phyloP scores from a whole-genome alignment of 306 rosid genomes.

The Neltuma alba region DNA sequence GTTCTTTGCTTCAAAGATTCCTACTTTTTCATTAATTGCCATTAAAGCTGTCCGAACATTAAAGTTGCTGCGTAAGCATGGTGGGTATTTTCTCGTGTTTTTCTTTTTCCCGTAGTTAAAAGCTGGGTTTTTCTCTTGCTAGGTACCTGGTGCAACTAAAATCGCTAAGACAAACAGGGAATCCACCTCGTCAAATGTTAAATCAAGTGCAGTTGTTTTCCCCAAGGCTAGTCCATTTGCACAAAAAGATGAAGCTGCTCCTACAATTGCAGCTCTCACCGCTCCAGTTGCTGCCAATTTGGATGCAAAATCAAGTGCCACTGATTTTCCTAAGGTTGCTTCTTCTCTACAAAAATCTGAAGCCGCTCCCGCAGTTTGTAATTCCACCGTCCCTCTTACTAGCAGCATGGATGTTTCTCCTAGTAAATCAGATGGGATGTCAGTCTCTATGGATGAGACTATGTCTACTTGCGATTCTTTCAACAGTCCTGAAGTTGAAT shows the following conservation, averaged over 20 bases:
- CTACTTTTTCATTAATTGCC: neutral
- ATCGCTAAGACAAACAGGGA: slow-evolving; percentile 72
- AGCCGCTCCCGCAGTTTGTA: slow-evolving; percentile 32
- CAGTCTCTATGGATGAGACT: slow-evolving; percentile 82
- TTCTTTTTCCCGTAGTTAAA: slow-evolving; percentile 1
- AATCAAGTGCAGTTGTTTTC: slow-evolving; percentile 46
- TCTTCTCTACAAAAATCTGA: slow-evolving; percentile 42
- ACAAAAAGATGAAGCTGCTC: slow-evolving; percentile 36
- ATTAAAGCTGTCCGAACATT: neutral
- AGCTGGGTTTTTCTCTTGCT: slow-evolving; percentile 22
- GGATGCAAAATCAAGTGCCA: slow-evolving; percentile 47
- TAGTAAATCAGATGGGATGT: slow-evolving; percentile 72
- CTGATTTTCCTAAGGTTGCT: slow-evolving; percentile 47
- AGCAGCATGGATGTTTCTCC: slow-evolving; percentile 73
- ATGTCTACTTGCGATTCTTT: slow-evolving; percentile 88
- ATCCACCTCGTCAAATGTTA: slow-evolving; percentile 40
- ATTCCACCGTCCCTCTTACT: slow-evolving; percentile 41
- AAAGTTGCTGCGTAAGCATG: neutral
- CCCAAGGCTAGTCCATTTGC: slow-evolving; percentile 38
- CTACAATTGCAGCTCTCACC: slow-evolving; percentile 31
- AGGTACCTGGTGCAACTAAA: slow-evolving; percentile 69
- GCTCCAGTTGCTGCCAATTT: slow-evolving; percentile 40
- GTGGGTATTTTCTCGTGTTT: slow-evolving; percentile 2
- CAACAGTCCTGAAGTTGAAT: slow-evolving; percentile 89
- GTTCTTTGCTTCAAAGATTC: neutral